Conservation (phyloP, 1,139 yeast genomes). For the Yamadazyma blattariae region DNA sequence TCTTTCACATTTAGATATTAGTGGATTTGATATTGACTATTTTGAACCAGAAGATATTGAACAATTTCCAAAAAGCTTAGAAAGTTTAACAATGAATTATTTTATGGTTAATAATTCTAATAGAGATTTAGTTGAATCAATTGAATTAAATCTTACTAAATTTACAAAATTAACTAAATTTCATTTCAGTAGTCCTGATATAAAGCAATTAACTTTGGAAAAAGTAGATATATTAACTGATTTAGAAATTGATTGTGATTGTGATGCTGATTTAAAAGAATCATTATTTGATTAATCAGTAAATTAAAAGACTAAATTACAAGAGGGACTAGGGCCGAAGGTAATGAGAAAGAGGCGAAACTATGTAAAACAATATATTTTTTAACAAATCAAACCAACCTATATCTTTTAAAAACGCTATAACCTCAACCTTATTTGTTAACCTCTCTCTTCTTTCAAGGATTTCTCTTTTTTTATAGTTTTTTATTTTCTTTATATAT, state of each 20-base stretch:
- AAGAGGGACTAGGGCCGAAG: neutral
- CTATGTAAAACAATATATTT: slow-evolving; percentile 1
- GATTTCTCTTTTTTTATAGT: no score
- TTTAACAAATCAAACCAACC: no score
- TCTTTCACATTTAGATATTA: slow-evolving; percentile 1
- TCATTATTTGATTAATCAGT: no score
- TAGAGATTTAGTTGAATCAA: neutral
- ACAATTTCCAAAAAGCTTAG: slow-evolving; percentile 3
- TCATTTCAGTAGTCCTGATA: slow-evolving; percentile 4
- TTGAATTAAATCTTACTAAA: slow-evolving; percentile 2
- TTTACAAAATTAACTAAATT: slow-evolving; percentile 1
- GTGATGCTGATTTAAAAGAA: slow-evolving; percentile 3
- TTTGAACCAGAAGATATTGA: slow-evolving; percentile 5
- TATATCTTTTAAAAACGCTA: no score
- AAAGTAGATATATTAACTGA: neutral
- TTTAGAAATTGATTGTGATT: slow-evolving; percentile 3
- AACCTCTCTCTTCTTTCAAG: no score
- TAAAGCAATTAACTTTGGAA: slow-evolving; percentile 1
- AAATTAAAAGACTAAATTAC: no score
- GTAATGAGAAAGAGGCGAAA: neutral
- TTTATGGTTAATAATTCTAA: neutral
- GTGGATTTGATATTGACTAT: slow-evolving; percentile 1
- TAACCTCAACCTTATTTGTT: no score
- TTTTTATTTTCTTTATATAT: no score
- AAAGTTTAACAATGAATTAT: slow-evolving; percentile 1